Percentiles rank a stretch among this genome's conserved stretches.
Conservation (phyloP, 495 filamentous ascomycete species). For the Penicillium mononematosum region DNA sequence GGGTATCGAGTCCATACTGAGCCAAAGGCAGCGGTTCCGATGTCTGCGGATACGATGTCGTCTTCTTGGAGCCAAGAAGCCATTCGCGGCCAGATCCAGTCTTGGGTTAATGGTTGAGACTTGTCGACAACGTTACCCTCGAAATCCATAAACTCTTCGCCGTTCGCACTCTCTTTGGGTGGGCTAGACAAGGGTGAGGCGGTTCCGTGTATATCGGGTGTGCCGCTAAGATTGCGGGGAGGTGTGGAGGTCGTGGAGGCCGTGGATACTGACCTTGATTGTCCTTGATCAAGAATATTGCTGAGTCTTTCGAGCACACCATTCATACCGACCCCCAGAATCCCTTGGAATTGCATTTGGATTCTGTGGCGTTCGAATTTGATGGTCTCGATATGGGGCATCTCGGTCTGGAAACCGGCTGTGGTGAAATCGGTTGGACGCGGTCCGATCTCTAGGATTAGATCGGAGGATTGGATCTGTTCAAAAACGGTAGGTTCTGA, state of each 20-base stretch:
- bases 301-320: conserved; percentile 11
- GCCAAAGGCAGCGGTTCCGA: conserved; percentile 14
- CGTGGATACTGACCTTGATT: background rate
- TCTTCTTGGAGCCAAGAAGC: conserved; percentile 18
- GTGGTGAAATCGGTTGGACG: conserved; percentile 15
- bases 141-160: background rate
- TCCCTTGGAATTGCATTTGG: background rate
- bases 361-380: conserved; percentile 7
- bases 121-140: background rate
- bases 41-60: conserved; percentile 15
- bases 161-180: background rate
- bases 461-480: conserved; percentile 11
- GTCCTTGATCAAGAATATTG: background rate
- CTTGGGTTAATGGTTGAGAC: conserved; percentile 9
- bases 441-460: conserved; percentile 16
- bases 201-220: background rate
- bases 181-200: background rate
- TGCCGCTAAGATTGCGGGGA: background rate
- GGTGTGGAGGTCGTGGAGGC: background rate
- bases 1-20: conserved; percentile 9
- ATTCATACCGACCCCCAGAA: background rate
- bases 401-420: conserved; percentile 8
- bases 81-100: conserved; percentile 13
- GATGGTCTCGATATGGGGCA: conserved; percentile 14
- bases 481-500: conserved; percentile 9